A percentile compares a stretch with the other conserved stretches of the same genome.
Conservation (phyloP, 768 basidiomycete species). For the Rhodocollybia butyracea region DNA sequence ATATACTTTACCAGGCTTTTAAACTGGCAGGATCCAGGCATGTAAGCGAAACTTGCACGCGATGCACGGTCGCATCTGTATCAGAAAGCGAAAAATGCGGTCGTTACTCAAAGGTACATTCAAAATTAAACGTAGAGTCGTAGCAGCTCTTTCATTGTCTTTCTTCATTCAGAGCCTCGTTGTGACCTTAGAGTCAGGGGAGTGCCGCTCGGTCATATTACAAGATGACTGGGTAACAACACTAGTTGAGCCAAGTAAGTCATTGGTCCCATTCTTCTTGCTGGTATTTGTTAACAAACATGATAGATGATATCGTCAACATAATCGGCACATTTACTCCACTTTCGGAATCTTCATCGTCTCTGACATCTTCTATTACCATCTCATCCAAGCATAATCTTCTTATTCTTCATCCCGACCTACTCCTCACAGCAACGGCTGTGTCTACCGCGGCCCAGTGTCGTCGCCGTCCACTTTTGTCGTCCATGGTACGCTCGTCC, state of each 20-base stretch:
- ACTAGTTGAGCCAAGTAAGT: conserved; percentile 57
- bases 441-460: conserved; percentile 84
- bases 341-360: conserved; percentile 28
- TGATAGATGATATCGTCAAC: conserved; percentile 76
- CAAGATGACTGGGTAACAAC: conserved; percentile 76
- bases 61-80: conserved; percentile 55
- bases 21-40: conserved; percentile 14
- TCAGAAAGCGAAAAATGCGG: conserved; percentile 27
- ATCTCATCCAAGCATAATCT: conserved; percentile 65
- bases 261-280: not conserved
- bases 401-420: conserved; percentile 88
- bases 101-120: conserved; percentile 40
- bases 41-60: conserved; percentile 38
- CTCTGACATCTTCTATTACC: conserved; percentile 42
- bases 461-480: conserved; percentile 81
- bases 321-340: conserved; percentile 50
- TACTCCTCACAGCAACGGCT: conserved; percentile 87
- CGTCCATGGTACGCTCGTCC: conserved; percentile 53
- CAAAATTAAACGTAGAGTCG: not conserved
- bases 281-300: not conserved
- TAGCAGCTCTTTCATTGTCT: conserved; percentile 1
- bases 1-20: conserved; percentile 5
- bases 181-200: conserved; percentile 41
- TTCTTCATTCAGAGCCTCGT: conserved; percentile 40
- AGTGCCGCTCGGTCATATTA: conserved; percentile 51